A percentile compares a stretch with the other conserved stretches of the same genome.
Evolutionary conservation across 108 stramenopile species (phyloP).

Genomic region (Cyclotella cryptica): DNA sequence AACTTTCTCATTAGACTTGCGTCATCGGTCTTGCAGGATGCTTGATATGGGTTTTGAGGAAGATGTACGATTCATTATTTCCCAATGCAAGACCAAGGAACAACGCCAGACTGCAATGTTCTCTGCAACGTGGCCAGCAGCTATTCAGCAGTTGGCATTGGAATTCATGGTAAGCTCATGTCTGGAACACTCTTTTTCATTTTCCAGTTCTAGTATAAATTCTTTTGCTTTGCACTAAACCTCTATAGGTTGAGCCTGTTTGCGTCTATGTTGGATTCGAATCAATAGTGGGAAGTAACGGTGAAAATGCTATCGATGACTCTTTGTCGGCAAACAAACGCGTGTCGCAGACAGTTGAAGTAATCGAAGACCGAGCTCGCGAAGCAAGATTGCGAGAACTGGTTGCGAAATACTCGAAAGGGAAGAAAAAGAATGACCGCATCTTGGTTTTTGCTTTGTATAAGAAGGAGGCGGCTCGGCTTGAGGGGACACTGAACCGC

Average conservation of each 20-base stretch:
- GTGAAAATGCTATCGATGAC: conserved; percentile 77
- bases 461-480: conserved; percentile 96
- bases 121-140: conserved; percentile 98
- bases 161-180: conserved; percentile 69
- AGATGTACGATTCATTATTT: conserved; percentile 84
- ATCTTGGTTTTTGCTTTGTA: conserved; percentile 96
- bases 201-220: background rate
- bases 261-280: conserved; percentile 91
- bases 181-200: background rate
- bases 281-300: conserved; percentile 79
- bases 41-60: conserved; percentile 79
- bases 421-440: conserved; percentile 68
- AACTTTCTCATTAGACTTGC: background rate
- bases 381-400: conserved; percentile 83
- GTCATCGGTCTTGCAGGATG: conserved; percentile 13
- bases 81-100: conserved; percentile 63
- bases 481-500: conserved; percentile 83
- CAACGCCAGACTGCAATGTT: conserved; percentile 97
- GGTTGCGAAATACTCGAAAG: conserved; percentile 75
- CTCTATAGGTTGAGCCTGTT: conserved; percentile 65
- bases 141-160: conserved; percentile 90
- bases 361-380: conserved; percentile 90
- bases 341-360: conserved; percentile 94
- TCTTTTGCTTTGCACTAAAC: background rate
- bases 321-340: conserved; percentile 95